Base-by-base conservation (phyloP, 805 yeast species). In the Metschnikowia colocasiae region DNA sequence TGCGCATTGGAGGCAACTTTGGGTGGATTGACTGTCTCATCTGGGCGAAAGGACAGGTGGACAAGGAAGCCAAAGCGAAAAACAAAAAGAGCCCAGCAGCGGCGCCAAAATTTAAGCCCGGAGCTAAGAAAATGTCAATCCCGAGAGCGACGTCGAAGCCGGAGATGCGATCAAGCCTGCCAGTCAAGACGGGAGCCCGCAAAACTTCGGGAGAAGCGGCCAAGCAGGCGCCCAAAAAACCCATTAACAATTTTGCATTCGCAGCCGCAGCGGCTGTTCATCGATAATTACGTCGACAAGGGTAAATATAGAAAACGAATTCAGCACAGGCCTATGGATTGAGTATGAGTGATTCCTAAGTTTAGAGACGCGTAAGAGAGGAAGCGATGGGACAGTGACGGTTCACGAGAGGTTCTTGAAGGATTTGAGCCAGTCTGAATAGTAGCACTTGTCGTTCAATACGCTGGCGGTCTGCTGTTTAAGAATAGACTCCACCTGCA, bases 1-100 rank as follows among this genome's bases (percentile, higher is more conserved):
- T 77, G 36, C 69, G 65, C 32, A 64, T 79, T 12, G 84, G 84
- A 22, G 60, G 60, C 8, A 62, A 69, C 4, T 73, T 78, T 38
- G 76, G 80, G 3, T 85, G 92, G 92, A 82, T 85, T 12, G 85
- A 83, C 40, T 78, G 89, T 43, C 71, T 85, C 48, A 67, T 85
- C 53, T 77, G 78, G 53, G 87, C 89, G 2, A 82, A 84, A 54
- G 81, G 82, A 41, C 57, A 82, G 57, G 65, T 52, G 33, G 56
- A 51, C 32, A 50, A 48, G 34, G 49, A 49, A 20, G 25, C 34
- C 40, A 40, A 27, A 33, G 34, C 39, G 10, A 44, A 31, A 16
- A 47, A 34, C 13, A 36, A 36, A 15, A 22, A 26, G 30, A 22
- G 16, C 9, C 26, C 23, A 30, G 19, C 19, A 6, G 25, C 6